These are phyloP conservation scores for Xylariaceae sp. DNA, from an alignment of 2,329 filamentous ascomycete genomes.

Conservation along the genomic window DNA sequence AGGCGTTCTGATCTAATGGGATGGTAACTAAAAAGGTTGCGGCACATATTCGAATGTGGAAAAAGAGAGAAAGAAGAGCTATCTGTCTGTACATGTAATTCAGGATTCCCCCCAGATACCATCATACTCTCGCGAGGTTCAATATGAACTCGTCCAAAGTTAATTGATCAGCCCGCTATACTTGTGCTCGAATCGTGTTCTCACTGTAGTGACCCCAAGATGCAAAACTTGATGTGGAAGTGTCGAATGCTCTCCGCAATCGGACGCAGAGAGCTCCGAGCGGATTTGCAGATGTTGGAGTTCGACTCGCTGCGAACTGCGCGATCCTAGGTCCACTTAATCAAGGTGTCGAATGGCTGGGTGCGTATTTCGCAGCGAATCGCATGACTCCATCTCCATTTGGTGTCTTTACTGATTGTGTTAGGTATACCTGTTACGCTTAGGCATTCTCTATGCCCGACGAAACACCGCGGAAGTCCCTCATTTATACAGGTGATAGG, in stretches of 20 bases:
- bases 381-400: not conserved
- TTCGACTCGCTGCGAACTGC: not conserved
- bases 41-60: constrained; percentile 22
- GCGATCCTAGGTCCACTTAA: not conserved
- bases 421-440: too few species aligned
- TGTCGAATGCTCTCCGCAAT: constrained; percentile 9
- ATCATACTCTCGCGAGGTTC: constrained; percentile 19
- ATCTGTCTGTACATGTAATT: constrained; percentile 36
- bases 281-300: not conserved
- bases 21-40: constrained; percentile 23
- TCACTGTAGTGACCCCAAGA: not conserved
- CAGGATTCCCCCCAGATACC: constrained; percentile 32
- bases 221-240: not conserved
- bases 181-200: constrained; percentile 1
- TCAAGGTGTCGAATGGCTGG: not conserved
- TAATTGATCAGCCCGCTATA: constrained; percentile 14
- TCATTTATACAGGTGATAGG: too few species aligned
- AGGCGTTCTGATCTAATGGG: constrained; percentile 21
- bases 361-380: not conserved
- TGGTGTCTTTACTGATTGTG: not conserved
- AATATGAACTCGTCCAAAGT: constrained; percentile 21
- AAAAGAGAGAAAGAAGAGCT: constrained; percentile 15
- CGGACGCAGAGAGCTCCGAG: not conserved
- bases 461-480: too few species aligned
- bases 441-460: too few species aligned